A percentile compares a stretch with the other conserved stretches of the same genome.
phyloP scores from a whole-genome alignment of 2,329 filamentous ascomycete species.

The Pseudodiploospora longispora region DNA sequence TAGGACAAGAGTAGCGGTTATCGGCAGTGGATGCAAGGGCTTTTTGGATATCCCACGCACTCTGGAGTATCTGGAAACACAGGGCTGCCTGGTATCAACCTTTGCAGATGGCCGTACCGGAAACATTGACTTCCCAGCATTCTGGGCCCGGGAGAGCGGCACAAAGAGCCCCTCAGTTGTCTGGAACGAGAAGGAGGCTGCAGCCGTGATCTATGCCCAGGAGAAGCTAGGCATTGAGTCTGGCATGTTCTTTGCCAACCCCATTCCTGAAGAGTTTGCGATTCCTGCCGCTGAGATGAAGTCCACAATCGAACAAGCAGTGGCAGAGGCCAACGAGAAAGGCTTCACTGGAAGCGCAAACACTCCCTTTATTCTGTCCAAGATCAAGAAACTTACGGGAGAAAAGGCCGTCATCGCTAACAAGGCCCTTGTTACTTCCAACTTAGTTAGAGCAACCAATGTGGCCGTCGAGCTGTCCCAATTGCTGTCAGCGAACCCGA shows the following conservation, averaged over 20 bases:
- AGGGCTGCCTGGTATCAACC: conserved; percentile 75
- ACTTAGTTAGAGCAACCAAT: conserved; percentile 46
- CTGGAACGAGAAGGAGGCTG: conserved; percentile 70
- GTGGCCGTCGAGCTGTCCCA: conserved; percentile 46
- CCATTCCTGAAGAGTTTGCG: conserved; percentile 62
- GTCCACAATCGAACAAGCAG: conserved; percentile 57
- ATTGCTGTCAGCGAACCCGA: conserved; percentile 26
- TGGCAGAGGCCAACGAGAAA: conserved; percentile 54
- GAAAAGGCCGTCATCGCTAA: conserved; percentile 69
- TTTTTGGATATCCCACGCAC: conserved; percentile 90
- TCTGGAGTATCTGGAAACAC: conserved; percentile 65
- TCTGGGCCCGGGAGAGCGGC: conserved; percentile 86
- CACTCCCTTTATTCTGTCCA: conserved; percentile 73
- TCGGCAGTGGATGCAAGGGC: conserved; percentile 89
- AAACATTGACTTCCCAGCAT: conserved; percentile 78
- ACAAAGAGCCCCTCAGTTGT: conserved; percentile 70
- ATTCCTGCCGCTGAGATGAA: conserved; percentile 68
- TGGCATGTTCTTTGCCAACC: conserved; percentile 83
- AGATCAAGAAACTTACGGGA: conserved; percentile 71
- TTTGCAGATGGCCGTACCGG: conserved; percentile 75
- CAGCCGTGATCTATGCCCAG: conserved; percentile 80
- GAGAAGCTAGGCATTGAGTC: conserved; percentile 63
- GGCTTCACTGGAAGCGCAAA: conserved; percentile 67
- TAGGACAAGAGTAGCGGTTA: conserved; percentile 76
- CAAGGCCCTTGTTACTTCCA: conserved; percentile 48